phyloP scores from a whole-genome alignment of 2,329 filamentous ascomycete species.

The Colletotrichum lindemuthianum region DNA sequence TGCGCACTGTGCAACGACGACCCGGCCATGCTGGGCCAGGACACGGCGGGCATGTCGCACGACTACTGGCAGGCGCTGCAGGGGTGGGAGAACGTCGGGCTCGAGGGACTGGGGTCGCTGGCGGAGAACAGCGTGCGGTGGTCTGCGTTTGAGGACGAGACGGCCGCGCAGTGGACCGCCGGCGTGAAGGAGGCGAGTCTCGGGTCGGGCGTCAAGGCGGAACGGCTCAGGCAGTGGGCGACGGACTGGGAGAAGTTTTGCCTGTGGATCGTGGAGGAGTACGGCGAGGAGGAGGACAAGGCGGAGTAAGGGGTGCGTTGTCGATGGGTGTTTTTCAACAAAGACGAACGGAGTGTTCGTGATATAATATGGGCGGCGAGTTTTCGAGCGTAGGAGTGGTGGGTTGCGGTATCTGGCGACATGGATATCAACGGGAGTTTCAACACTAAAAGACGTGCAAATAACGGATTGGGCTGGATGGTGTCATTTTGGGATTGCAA shows the following conservation, averaged over 20 bases:
- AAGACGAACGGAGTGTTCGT: no score
- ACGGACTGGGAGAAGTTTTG: slow-evolving; percentile 84
- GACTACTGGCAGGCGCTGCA: slow-evolving; percentile 90
- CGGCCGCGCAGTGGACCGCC: slow-evolving; percentile 71
- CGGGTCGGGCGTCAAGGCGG: slow-evolving; percentile 73
- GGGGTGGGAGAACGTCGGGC: slow-evolving; percentile 83
- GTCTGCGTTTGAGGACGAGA: slow-evolving; percentile 83
- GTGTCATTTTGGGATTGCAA: no score
- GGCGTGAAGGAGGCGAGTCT: slow-evolving; percentile 76
- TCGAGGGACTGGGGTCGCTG: slow-evolving; percentile 80
- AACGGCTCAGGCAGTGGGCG: slow-evolving; percentile 77
- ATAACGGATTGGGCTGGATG: no score
- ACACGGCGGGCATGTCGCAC: slow-evolving; percentile 79
- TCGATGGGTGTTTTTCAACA: background rate
- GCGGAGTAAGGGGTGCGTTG: slow-evolving; percentile 14
- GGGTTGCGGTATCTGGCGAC: background rate
- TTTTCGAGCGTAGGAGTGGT: background rate
- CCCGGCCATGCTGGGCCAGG: slow-evolving; percentile 81
- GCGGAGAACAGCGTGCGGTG: slow-evolving; percentile 88
- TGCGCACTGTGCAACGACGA: slow-evolving; percentile 85
- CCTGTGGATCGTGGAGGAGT: slow-evolving; percentile 82
- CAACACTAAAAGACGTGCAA: slow-evolving; percentile 4
- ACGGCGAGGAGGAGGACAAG: slow-evolving; percentile 64
- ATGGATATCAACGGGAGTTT: slow-evolving; percentile 24
- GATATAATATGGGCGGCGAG: no score